Percentiles rank a stretch among this genome's conserved stretches.
Evolutionary conservation across 1,139 yeast species (phyloP).

Genomic region (Diutina rugosa): DNA sequence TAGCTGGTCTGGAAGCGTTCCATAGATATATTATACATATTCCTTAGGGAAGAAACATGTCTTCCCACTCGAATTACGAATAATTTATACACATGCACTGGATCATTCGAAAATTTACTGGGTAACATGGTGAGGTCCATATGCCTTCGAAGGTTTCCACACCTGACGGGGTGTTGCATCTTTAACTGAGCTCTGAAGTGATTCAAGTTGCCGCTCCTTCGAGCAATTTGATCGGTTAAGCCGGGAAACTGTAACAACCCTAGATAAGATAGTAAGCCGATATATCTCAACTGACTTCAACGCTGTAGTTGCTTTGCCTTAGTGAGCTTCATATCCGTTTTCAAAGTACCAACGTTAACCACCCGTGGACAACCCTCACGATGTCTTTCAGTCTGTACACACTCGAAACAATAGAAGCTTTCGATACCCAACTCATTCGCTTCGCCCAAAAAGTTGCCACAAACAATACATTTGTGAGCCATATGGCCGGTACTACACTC

Average conservation of each 20-base stretch:
- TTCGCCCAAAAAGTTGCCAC: conserved; percentile 45
- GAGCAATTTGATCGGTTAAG: too few species aligned
- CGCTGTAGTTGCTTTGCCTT: not conserved
- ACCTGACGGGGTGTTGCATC: too few species aligned
- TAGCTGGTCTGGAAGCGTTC: not conserved
- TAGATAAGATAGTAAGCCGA: too few species aligned
- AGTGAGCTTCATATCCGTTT: conserved; percentile 41
- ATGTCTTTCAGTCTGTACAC: conserved; percentile 69
- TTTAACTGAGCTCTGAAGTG: too few species aligned
- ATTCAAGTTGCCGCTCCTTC: too few species aligned
- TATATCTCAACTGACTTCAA: too few species aligned
- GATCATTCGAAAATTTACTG: not conserved
- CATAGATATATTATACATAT: not conserved
- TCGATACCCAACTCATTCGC: conserved; percentile 29
- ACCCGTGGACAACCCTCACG: conserved; percentile 92
- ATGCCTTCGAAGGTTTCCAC: too few species aligned
- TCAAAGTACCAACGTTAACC: conserved; percentile 64
- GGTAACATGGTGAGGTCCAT: too few species aligned
- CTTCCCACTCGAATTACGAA: not conserved
- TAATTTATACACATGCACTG: not conserved
- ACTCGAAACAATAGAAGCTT: conserved; percentile 80
- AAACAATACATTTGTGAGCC: conserved; percentile 57
- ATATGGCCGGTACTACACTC: conserved; percentile 71
- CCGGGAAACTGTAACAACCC: too few species aligned
- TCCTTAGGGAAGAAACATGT: not conserved